Conservation (phyloP, 108 stramenopile genomes). For the Chaetoceros muelleri region DNA sequence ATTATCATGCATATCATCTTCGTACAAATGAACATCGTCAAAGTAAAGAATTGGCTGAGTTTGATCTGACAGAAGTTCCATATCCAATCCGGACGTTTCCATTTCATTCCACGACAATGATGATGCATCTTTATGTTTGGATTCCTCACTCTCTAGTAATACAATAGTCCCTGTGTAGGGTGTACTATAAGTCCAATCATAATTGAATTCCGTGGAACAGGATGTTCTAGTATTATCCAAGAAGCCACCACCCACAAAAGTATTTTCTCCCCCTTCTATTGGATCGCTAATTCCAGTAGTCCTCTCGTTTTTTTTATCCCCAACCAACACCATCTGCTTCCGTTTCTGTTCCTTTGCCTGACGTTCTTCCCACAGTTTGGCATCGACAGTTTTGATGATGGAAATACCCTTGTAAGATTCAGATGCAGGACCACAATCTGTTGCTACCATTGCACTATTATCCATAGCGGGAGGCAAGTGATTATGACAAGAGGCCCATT, state of each 20-base stretch:
- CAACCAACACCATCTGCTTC: constrained; percentile 7
- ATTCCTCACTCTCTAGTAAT: not conserved
- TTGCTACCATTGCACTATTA: not conserved
- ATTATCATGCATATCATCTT: constrained; percentile 80
- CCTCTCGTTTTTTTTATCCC: constrained; percentile 1
- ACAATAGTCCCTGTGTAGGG: constrained; percentile 31
- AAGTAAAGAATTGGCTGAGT: constrained; percentile 57
- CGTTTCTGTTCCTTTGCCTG: not conserved
- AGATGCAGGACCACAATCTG: not conserved
- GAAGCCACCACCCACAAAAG: not conserved
- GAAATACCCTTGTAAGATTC: constrained; percentile 32
- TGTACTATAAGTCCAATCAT: constrained; percentile 75
- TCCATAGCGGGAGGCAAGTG: constrained; percentile 22
- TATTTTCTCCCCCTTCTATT: too few relatives aligned
- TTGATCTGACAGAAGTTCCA: constrained; percentile 43
- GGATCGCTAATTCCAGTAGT: not conserved
- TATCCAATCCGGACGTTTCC: constrained; percentile 31
- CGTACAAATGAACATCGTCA: constrained; percentile 53
- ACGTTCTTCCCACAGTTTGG: constrained; percentile 30
- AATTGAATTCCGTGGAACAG: constrained; percentile 48
- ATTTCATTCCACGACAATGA: constrained; percentile 35
- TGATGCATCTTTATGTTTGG: not conserved
- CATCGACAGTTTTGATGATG: constrained; percentile 46
- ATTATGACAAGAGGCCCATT: constrained; percentile 60
- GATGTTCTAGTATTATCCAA: constrained; percentile 5